These are phyloP conservation scores for Zygotorulaspora mrakii DNA, from an alignment of 1,139 yeast species.

Conservation along the genomic window DNA sequence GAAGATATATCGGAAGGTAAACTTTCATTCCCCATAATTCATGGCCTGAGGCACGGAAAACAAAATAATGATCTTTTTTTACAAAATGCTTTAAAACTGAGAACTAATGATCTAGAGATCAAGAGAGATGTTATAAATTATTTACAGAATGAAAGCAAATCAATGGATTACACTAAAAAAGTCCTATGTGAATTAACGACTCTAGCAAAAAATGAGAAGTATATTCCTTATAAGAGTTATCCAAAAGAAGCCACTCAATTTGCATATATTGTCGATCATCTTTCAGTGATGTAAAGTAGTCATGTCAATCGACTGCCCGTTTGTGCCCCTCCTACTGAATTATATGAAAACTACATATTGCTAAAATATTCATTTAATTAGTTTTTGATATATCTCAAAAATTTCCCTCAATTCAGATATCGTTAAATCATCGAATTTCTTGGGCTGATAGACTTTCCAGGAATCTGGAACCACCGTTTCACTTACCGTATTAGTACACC, in stretches of 20 bases:
- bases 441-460: conserved; percentile 26
- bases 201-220: conserved; percentile 18
- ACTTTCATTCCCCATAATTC: conserved; percentile 78
- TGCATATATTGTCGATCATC: conserved; percentile 14
- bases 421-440: conserved; percentile 31
- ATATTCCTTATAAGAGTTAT: conserved; percentile 17
- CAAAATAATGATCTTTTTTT: conserved; percentile 40
- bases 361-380: conserved; percentile 16
- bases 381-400: conserved; percentile 33
- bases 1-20: conserved; percentile 91
- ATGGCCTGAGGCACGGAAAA: conserved; percentile 44
- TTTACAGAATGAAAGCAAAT: conserved; percentile 42
- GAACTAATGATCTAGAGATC: conserved; percentile 40
- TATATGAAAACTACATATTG: not conserved
- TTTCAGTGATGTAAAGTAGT: conserved; percentile 8
- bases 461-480: conserved; percentile 10
- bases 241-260: conserved; percentile 15
- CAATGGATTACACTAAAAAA: conserved; percentile 27
- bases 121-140: conserved; percentile 49
- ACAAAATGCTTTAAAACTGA: conserved; percentile 41
- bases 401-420: conserved; percentile 29
- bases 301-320: not conserved
- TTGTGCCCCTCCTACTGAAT: not conserved
- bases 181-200: conserved; percentile 19
- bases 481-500: no score